These are phyloP conservation scores for Massarina eburnea DNA, from an alignment of 2,329 filamentous ascomycete species.

Conservation along the genomic window DNA sequence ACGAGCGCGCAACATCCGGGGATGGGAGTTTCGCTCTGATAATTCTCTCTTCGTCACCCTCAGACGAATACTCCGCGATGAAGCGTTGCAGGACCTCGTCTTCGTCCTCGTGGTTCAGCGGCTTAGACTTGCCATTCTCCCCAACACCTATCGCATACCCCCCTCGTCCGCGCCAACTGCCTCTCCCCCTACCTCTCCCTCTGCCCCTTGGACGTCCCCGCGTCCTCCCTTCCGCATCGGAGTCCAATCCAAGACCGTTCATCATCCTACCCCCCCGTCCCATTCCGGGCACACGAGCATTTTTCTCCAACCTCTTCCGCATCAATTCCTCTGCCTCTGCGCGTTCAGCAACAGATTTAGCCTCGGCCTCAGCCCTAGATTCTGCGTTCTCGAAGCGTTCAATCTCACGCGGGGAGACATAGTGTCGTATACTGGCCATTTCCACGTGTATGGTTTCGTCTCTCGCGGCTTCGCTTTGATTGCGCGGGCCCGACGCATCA, in stretches of 20 bases:
- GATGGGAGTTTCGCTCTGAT: conserved; percentile 11
- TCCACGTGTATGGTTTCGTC: conserved; percentile 26
- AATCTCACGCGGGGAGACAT: conserved; percentile 31
- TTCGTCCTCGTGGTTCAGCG: conserved; percentile 3
- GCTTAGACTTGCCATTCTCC: background rate
- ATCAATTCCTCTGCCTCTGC: conserved; percentile 25
- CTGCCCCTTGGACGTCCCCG: conserved; percentile 1
- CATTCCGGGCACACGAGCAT: conserved; percentile 16
- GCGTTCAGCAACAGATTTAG: conserved; percentile 20
- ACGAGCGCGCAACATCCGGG: conserved; percentile 26
- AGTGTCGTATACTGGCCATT: conserved; percentile 30
- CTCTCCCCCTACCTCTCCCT: conserved; percentile 13
- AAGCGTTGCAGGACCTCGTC: conserved; percentile 7
- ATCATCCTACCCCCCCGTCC: conserved; percentile 14
- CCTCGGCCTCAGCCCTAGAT: conserved; percentile 30
- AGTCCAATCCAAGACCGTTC: conserved; percentile 9
- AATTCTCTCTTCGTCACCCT: conserved; percentile 7
- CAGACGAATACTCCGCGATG: conserved; percentile 16
- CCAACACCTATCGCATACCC: conserved; percentile 7
- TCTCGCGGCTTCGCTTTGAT: conserved; percentile 1
- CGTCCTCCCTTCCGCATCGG: conserved; percentile 5
- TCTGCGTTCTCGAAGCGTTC: conserved; percentile 38
- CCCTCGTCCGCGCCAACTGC: conserved; percentile 21
- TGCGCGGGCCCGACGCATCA: background rate
- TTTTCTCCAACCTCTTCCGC: conserved; percentile 23